phyloP scores from a whole-genome alignment of 192 early-diverging fungal genomes.

The Phlyctochytrium bullatum region DNA sequence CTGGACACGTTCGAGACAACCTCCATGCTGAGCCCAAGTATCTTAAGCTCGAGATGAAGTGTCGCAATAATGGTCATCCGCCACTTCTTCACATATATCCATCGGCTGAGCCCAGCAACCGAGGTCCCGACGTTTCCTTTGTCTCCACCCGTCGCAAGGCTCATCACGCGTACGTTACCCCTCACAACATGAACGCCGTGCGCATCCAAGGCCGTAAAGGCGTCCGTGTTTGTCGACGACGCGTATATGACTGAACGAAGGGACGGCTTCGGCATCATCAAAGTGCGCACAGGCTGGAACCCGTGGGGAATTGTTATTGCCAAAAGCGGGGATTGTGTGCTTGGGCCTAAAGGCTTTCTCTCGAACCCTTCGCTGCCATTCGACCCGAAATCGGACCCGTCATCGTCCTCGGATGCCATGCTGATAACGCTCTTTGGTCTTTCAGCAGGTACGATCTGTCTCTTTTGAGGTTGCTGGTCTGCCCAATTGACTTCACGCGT shows the following conservation, averaged over 20 bases:
- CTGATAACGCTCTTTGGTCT: too few species aligned
- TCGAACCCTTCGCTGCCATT: background rate
- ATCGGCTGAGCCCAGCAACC: conserved; percentile 36
- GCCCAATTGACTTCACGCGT: background rate
- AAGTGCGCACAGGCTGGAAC: conserved; percentile 39
- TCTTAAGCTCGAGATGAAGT: conserved; percentile 42
- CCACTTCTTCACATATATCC: conserved; percentile 43
- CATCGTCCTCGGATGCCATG: conserved; percentile 12
- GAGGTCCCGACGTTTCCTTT: conserved; percentile 18
- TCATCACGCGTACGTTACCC: conserved; percentile 19
- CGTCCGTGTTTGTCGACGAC: conserved; percentile 27
- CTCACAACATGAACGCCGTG: conserved; percentile 34
- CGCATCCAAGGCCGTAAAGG: conserved; percentile 40
- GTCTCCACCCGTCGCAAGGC: conserved; percentile 23
- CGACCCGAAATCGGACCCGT: background rate
- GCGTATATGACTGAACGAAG: conserved; percentile 42
- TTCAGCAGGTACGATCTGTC: too few species aligned
- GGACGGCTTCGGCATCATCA: conserved; percentile 33
- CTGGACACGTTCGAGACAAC: conserved; percentile 35
- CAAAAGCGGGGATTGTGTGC: conserved; percentile 13
- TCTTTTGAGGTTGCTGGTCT: too few species aligned
- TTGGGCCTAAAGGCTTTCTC: background rate
- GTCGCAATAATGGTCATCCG: conserved; percentile 41
- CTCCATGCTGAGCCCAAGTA: conserved; percentile 39
- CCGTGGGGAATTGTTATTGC: conserved; percentile 44